Base-by-base conservation (phyloP, 192 early-diverging fungal species). In the Kappamyces sp. region DNA sequence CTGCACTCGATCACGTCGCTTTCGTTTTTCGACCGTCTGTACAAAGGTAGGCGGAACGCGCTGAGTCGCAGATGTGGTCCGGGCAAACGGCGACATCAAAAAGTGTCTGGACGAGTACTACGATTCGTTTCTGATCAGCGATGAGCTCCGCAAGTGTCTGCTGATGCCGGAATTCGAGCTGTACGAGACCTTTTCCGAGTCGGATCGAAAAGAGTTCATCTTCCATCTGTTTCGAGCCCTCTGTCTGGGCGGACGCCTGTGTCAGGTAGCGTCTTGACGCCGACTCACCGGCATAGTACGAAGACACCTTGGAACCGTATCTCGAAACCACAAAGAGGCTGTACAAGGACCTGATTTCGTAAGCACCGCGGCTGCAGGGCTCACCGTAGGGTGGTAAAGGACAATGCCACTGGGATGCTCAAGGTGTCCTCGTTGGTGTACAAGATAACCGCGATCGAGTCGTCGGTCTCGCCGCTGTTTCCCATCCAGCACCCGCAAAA, bases 401-500 rank as follows among this genome's bases (percentile, higher is more conserved):
- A 73, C 55, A 33, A 61, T 37, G 35, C 40, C 34, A 68, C 62
- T 3, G 63, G 60, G 36, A 57, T 58, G 34, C 37, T 78, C 8
- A 37, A 43, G 37, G 68, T 79, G 7, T 31, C 74, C 12, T 73
- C 76, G 1, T 63, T 50, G 3, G 73, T 74, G 10, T 80, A 55
- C 48, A 65, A 66, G 42, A 69, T 81, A 49, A 61, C 33, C 3
- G 49, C 40, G 23, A 32, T 76, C 4, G 72, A 76, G 10, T 65
- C 62, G 12, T 10, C 64, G 9, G 65, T 69, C 15, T 75, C 76
- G 40, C 79, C 79, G 7, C 61, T 83, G 59, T 83, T 81, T 51
- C 80, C 80, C 10, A 58, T 67, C n/a, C 36, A 66, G 42, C 80
- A 83, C 49, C 75, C 73, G 13, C 80, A 83, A 72, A 83, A 83